Base-by-base conservation (phyloP, 208 protist species). In the Leishmania gerbilli region DNA sequence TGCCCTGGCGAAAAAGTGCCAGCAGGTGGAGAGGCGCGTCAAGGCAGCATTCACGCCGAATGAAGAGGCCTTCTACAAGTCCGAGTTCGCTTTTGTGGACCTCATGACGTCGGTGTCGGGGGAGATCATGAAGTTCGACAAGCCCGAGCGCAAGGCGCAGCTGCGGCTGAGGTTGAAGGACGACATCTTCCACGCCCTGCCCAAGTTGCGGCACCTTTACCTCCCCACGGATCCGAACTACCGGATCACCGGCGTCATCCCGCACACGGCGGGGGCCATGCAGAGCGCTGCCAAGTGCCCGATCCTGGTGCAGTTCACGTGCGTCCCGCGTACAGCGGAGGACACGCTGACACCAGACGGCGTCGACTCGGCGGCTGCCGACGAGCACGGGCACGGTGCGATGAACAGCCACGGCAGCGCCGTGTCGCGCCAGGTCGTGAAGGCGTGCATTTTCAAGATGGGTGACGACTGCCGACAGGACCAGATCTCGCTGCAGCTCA, bases 391-490 rank as follows among this genome's bases (percentile, higher is more conserved):
- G 74, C 79, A 85, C 0, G 84, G 74, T 42, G 76, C 60, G 60
- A 72, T 45, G 24, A 55, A 64, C 51, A 53, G 69, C 37, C 47
- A 60, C 31, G 49, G 82, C 45, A 42, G 45, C 1, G 51, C 76
- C 3, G 53, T 75, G 51, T 62, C 74, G n/a, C 69, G 76, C 40
- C 74, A 64, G 24, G 76, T 94, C 24, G 82, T 93, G 42, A 96
- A 95, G 80, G 86, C 94, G 77, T 97, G 96, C 85, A 98, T 99
- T 72, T 98, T 98, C 87, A 99, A 99, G 90, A 96, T 97, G 90
- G 96, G 97, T 31, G 98, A 99, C 88, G 98, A 99, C 89, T 98
- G 95, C 82, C 91, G 98, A 40, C 97, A 99, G 80, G 98, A 99
- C 85, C 92, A 96, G 76, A 90, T 99, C 58, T 93, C 97, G 34